These are phyloP conservation scores for Botryotinia convoluta DNA, from an alignment of 2,329 filamentous ascomycete genomes.

Conservation along the genomic window DNA sequence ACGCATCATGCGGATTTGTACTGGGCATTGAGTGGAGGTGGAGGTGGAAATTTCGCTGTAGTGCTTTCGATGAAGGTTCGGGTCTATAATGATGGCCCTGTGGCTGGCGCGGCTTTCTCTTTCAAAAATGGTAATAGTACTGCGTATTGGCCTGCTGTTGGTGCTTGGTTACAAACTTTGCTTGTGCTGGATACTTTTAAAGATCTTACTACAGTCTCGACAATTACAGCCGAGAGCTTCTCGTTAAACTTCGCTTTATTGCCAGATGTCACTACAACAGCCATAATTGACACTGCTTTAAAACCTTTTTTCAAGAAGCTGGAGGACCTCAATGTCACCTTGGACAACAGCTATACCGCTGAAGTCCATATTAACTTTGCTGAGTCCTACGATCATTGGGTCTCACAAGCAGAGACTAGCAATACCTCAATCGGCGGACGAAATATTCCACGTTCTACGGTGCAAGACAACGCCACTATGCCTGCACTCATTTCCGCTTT, in stretches of 20 bases:
- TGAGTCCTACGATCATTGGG: not conserved
- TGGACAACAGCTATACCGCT: not conserved
- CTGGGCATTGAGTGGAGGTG: constrained; percentile 50
- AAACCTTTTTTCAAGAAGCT: not conserved
- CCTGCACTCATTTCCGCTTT: not conserved
- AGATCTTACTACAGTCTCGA: not conserved
- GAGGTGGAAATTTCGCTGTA: constrained; percentile 46
- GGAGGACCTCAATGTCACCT: not conserved
- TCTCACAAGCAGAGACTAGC: not conserved
- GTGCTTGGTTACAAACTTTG: not conserved
- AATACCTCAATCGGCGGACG: not conserved
- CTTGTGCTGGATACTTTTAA: not conserved
- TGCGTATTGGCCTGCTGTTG: not conserved
- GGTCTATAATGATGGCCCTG: not conserved
- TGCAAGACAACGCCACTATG: not conserved
- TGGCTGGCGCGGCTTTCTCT: not conserved
- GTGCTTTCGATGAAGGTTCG: constrained; percentile 32
- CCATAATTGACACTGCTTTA: not conserved
- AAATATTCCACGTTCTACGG: not conserved
- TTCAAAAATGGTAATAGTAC: not conserved
- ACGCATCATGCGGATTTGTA: constrained; percentile 46
- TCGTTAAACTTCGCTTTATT: not conserved
- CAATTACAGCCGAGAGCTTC: not conserved
- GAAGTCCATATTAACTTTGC: not conserved
- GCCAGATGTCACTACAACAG: not conserved